phyloP scores from a whole-genome alignment of 2,329 filamentous ascomycete species.

The Clarireedia monteithiana region DNA sequence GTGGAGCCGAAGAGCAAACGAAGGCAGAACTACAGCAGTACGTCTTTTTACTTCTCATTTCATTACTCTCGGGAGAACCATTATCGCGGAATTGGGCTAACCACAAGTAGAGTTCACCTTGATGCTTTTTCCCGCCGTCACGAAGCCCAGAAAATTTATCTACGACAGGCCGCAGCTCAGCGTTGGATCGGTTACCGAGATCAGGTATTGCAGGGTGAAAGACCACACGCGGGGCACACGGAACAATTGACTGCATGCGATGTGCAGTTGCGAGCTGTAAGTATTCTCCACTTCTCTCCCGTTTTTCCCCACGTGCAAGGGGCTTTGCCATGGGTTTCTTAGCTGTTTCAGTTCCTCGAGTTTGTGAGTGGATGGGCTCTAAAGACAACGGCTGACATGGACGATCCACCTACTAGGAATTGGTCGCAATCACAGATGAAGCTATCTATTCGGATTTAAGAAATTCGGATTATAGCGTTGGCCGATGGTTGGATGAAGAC shows the following conservation, averaged over 20 bases:
- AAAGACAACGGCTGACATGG: too few relatives aligned
- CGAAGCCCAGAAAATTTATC: conserved; percentile 57
- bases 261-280: conserved; percentile 47
- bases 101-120: conserved; percentile 41
- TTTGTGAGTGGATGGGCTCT: too few relatives aligned
- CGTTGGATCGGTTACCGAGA: conserved; percentile 50
- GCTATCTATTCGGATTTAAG: conserved; percentile 48
- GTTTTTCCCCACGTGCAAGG: background rate
- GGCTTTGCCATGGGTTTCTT: too few relatives aligned
- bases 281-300: conserved; percentile 22
- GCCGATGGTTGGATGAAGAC: conserved; percentile 57
- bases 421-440: conserved; percentile 51
- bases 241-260: conserved; percentile 47
- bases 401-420: conserved; percentile 36
- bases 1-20: conserved; percentile 49
- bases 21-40: conserved; percentile 58
- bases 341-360: background rate
- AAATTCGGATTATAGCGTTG: conserved; percentile 43
- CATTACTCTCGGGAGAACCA: conserved; percentile 7
- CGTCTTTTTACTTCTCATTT: conserved; percentile 23
- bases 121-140: conserved; percentile 55
- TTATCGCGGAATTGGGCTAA: conserved; percentile 2
- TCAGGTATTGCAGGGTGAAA: conserved; percentile 43
- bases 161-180: conserved; percentile 52
- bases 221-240: conserved; percentile 40